phyloP scores from a whole-genome alignment of 305 asterid genomes.

The Fraxinus ornus region DNA sequence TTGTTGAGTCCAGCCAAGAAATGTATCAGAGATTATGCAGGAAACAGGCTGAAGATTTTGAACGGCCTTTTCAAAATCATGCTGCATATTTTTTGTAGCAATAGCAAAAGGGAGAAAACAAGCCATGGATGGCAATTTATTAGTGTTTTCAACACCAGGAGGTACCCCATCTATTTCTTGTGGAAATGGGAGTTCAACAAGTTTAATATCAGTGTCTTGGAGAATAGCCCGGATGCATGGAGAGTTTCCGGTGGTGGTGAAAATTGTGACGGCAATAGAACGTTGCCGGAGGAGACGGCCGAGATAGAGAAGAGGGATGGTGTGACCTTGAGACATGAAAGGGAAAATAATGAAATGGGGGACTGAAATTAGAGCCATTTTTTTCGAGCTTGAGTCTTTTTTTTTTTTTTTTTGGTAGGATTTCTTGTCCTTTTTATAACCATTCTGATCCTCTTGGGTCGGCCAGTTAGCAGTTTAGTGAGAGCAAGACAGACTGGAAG shows the following conservation, averaged over 20 bases:
- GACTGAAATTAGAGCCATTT: conserved; percentile 37
- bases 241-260: conserved; percentile 65
- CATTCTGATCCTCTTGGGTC: neutral
- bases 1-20: conserved; percentile 56
- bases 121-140: conserved; percentile 45
- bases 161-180: conserved; percentile 45
- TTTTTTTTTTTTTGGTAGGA: too few relatives aligned
- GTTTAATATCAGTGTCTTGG: conserved; percentile 25
- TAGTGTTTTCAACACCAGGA: conserved; percentile 54
- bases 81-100: conserved; percentile 52
- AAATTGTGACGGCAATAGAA: conserved; percentile 46
- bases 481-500: neutral
- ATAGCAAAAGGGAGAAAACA: conserved; percentile 35
- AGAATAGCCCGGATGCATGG: conserved; percentile 39
- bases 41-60: conserved; percentile 36
- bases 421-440: neutral
- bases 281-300: conserved; percentile 58
- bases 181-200: conserved; percentile 60
- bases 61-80: conserved; percentile 42
- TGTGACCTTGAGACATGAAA: conserved; percentile 71
- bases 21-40: conserved; percentile 55
- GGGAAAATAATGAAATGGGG: conserved; percentile 67
- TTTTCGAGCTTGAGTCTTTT: neutral
- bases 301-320: conserved; percentile 69
- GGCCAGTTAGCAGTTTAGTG: neutral